Percentiles rank a stretch among this genome's conserved stretches.
Conservation (phyloP, 441 rosid genomes). For the Corymbia calophylla region DNA sequence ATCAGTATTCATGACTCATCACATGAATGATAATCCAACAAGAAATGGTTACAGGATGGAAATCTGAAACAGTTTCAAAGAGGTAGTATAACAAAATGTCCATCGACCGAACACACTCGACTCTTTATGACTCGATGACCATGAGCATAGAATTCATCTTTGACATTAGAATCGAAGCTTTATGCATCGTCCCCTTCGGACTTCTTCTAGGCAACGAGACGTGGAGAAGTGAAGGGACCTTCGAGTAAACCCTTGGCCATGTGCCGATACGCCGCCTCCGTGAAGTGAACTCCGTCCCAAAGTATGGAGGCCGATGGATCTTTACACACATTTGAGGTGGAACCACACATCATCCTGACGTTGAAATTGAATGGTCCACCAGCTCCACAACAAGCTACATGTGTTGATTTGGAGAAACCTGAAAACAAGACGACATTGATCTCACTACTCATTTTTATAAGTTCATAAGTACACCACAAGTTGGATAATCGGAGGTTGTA, state of each 20-base stretch:
- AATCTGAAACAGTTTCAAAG: neutral
- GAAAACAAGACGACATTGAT: neutral
- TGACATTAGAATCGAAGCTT: neutral
- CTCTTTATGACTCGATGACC: neutral
- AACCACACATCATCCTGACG: neutral
- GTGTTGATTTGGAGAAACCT: neutral
- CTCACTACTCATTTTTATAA: neutral
- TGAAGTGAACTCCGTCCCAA: conserved; percentile 78
- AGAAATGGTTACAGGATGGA: neutral
- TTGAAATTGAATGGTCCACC: neutral
- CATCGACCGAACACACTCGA: neutral
- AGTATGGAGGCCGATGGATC: conserved; percentile 37
- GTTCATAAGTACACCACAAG: neutral
- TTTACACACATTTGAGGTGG: conserved; percentile 15
- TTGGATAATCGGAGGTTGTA: neutral
- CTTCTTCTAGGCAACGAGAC: conserved; percentile 7
- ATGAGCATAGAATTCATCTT: neutral
- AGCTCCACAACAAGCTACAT: neutral
- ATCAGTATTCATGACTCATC: neutral
- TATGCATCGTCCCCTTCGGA: neutral
- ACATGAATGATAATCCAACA: neutral
- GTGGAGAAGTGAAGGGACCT: conserved; percentile 36
- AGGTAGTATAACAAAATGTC: neutral
- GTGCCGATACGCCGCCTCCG: conserved; percentile 31
- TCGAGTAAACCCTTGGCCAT: conserved; percentile 16